phyloP scores from a whole-genome alignment of 495 filamentous ascomycete species.

The Hypomontagnella submonticulosa region DNA sequence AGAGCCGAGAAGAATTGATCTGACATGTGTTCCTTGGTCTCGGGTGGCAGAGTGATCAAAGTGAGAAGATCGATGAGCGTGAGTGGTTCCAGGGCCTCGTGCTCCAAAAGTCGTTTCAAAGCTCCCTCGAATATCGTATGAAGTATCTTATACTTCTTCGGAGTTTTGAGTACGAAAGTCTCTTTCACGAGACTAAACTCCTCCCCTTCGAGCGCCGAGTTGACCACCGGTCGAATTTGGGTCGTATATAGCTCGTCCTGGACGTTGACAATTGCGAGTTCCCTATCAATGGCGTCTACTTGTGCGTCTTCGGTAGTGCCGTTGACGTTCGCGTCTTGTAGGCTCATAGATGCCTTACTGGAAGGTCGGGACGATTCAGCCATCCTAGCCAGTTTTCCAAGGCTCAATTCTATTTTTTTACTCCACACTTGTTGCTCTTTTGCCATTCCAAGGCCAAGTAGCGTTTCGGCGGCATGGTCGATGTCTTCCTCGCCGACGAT shows the following conservation, averaged over 20 bases:
- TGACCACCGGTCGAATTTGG: slow-evolving; percentile 64
- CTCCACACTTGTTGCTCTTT: slow-evolving; percentile 83
- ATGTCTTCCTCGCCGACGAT: slow-evolving; percentile 78
- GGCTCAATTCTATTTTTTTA: slow-evolving; percentile 89
- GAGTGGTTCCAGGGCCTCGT: slow-evolving; percentile 72
- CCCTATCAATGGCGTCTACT: slow-evolving; percentile 64
- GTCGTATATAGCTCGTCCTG: slow-evolving; percentile 76
- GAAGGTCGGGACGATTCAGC: slow-evolving; percentile 60
- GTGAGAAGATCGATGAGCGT: slow-evolving; percentile 86
- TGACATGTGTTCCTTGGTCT: slow-evolving; percentile 51
- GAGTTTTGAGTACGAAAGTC: slow-evolving; percentile 66
- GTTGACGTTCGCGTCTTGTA: slow-evolving; percentile 41
- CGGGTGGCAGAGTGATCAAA: slow-evolving; percentile 64
- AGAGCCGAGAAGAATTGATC: slow-evolving; percentile 78
- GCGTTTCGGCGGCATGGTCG: slow-evolving; percentile 70
- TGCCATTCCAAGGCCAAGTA: slow-evolving; percentile 71
- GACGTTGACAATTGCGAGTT: slow-evolving; percentile 72
- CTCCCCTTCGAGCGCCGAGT: slow-evolving; percentile 79
- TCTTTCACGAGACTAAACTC: slow-evolving; percentile 79
- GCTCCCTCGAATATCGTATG: slow-evolving; percentile 70
- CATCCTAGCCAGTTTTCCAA: slow-evolving; percentile 82
- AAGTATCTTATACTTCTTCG: slow-evolving; percentile 71
- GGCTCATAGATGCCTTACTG: slow-evolving; percentile 47
- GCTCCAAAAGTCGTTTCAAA: slow-evolving; percentile 71
- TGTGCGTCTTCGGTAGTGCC: slow-evolving; percentile 48